phyloP scores from a whole-genome alignment of 768 basidiomycete species.

The Suillus hirtellus region DNA sequence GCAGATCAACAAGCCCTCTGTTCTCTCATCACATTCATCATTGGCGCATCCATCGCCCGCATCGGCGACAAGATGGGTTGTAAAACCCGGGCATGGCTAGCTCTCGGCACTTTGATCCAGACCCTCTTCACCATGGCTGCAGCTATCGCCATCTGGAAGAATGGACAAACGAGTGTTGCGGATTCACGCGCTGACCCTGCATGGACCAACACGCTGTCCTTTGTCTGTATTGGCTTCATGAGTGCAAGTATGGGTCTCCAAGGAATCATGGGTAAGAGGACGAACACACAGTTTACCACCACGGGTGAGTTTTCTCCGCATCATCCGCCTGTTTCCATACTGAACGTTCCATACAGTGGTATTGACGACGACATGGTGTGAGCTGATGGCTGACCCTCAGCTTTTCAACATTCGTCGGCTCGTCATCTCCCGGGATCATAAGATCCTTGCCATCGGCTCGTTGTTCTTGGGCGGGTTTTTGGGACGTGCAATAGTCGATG shows the following conservation, averaged over 20 bases:
- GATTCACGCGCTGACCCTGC: slow-evolving; percentile 54
- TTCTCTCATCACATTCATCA: slow-evolving; percentile 68
- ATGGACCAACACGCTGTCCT: slow-evolving; percentile 66
- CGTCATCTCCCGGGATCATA: slow-evolving; percentile 66
- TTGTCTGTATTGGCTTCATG: slow-evolving; percentile 73
- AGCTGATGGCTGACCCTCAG: slow-evolving; percentile 74
- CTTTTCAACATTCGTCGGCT: slow-evolving; percentile 55
- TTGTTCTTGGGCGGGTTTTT: slow-evolving; percentile 74
- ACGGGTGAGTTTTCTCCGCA: slow-evolving; percentile 49
- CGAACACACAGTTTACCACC: slow-evolving; percentile 74
- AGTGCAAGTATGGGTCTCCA: slow-evolving; percentile 79
- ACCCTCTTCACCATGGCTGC: slow-evolving; percentile 72
- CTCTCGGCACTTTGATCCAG: slow-evolving; percentile 66
- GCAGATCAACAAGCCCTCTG: slow-evolving; percentile 79
- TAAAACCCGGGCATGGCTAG: slow-evolving; percentile 70
- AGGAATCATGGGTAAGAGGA: slow-evolving; percentile 75
- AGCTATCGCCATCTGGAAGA: slow-evolving; percentile 68
- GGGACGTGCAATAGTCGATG: slow-evolving; percentile 54
- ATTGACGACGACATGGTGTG: slow-evolving; percentile 84
- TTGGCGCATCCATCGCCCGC: slow-evolving; percentile 71
- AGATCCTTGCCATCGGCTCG: slow-evolving; percentile 55
- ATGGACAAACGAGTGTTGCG: slow-evolving; percentile 54
- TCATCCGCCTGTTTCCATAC: neutral
- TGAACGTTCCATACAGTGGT: slow-evolving; percentile 48
- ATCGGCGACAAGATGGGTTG: slow-evolving; percentile 72